Conservation (phyloP, 108 stramenopile genomes). For the Cylindrotheca closterium region DNA sequence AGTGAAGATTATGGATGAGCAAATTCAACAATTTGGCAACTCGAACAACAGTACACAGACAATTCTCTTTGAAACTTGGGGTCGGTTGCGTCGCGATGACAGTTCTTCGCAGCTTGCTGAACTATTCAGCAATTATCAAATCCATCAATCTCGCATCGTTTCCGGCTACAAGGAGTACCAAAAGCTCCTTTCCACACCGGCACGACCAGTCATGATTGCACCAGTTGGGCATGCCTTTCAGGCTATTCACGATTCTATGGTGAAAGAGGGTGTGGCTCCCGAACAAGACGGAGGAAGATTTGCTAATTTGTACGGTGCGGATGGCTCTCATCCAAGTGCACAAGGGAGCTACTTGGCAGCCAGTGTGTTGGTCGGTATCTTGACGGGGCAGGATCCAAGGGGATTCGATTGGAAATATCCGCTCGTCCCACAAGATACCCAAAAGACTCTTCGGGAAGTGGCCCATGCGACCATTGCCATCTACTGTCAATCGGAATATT, state of each 20-base stretch:
- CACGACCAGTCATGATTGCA: background rate
- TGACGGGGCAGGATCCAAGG: background rate
- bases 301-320: background rate
- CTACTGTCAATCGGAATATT: background rate
- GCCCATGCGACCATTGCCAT: background rate
- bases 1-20: too few relatives aligned
- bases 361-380: background rate
- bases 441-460: background rate
- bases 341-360: constrained; percentile 5
- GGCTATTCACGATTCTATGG: background rate
- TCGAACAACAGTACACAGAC: background rate
- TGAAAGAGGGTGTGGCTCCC: background rate
- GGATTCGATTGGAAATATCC: background rate
- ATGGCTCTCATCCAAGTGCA: constrained; percentile 6
- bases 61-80: background rate
- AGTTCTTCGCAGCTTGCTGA: background rate
- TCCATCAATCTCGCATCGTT: background rate
- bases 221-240: background rate
- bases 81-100: background rate
- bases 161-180: background rate
- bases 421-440: background rate
- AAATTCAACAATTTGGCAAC: too few relatives aligned
- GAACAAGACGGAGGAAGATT: background rate
- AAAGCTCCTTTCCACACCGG: background rate
- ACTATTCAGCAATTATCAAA: background rate